phyloP scores from a whole-genome alignment of 2,329 filamentous ascomycete genomes.

The Sporothrix brunneoviolacea region DNA sequence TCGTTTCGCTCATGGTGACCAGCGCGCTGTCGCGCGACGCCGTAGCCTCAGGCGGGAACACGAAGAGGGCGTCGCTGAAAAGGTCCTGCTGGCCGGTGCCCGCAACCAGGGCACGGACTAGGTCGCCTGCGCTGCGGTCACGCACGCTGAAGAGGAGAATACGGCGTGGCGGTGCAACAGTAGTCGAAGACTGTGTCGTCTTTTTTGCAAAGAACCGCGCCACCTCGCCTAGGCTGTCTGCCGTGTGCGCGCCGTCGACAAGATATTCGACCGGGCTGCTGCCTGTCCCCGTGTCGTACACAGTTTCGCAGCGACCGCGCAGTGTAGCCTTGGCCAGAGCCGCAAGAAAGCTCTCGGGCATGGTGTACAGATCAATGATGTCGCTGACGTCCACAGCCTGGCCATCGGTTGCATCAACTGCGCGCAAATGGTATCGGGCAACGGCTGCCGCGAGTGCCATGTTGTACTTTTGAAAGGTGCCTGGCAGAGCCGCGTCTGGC shows the following conservation, averaged over 20 bases:
- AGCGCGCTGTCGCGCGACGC: not conserved
- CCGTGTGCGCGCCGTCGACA: conserved; percentile 88
- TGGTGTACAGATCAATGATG: conserved; percentile 43
- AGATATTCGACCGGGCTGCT: conserved; percentile 67
- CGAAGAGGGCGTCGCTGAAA: conserved; percentile 19
- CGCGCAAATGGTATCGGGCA: conserved; percentile 18
- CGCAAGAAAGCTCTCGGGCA: conserved; percentile 28
- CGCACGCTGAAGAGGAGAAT: conserved; percentile 86
- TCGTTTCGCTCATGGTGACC: not conserved
- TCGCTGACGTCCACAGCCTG: conserved; percentile 17
- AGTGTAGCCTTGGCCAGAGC: conserved; percentile 72
- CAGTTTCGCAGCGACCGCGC: conserved; percentile 68
- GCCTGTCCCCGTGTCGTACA: conserved; percentile 45
- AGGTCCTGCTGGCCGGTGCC: conserved; percentile 31
- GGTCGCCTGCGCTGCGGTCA: conserved; percentile 48
- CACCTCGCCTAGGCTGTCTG: conserved; percentile 78
- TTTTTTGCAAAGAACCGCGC: conserved; percentile 64
- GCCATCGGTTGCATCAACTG: not conserved
- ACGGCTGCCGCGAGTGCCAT: conserved; percentile 37
- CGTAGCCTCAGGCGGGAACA: conserved; percentile 14
- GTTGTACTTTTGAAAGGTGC: conserved; percentile 52
- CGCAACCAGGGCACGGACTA: conserved; percentile 43
- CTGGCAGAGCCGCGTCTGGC: conserved; percentile 36
- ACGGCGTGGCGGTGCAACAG: conserved; percentile 30
- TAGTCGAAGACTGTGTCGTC: conserved; percentile 18